A percentile compares a stretch with the other conserved stretches of the same genome.
phyloP scores from a whole-genome alignment of 148 eudicot genomes.

The Diospyros kaki region DNA sequence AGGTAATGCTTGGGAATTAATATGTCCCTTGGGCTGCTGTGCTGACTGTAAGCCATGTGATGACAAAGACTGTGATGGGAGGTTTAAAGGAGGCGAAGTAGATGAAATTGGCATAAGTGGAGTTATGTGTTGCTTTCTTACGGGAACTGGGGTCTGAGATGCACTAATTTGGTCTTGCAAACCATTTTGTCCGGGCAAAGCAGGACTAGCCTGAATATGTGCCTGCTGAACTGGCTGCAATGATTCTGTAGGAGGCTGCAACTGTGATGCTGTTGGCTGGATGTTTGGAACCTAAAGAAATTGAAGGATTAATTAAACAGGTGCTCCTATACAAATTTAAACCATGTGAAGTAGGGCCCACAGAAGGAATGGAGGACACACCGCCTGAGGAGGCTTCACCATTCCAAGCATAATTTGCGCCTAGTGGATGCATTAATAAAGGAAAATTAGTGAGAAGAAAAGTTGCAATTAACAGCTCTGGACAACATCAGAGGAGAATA shows the following conservation, averaged over 20 bases:
- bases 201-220: constrained; percentile 35
- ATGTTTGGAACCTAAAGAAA: constrained; percentile 38
- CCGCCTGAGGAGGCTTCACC: constrained; percentile 81
- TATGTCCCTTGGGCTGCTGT: constrained; percentile 46
- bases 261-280: constrained; percentile 43
- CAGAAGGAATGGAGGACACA: constrained; percentile 20
- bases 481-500: neutral
- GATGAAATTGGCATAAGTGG: constrained; percentile 43
- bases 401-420: constrained; percentile 99
- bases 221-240: constrained; percentile 41
- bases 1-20: constrained; percentile 43
- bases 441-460: constrained; percentile 6
- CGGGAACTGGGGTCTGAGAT: constrained; percentile 33
- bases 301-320: neutral
- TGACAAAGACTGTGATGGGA: constrained; percentile 29
- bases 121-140: constrained; percentile 50
- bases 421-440: constrained; percentile 27
- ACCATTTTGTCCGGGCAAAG: constrained; percentile 48
- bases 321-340: constrained; percentile 1
- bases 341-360: neutral
- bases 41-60: constrained; percentile 38
- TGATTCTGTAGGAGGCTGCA: constrained; percentile 32
- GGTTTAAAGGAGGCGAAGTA: constrained; percentile 28
- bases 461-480: neutral
- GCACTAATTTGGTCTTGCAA: constrained; percentile 46